Conservation (phyloP, 2,329 filamentous ascomycete species). For the Cryphonectria naterciae region DNA sequence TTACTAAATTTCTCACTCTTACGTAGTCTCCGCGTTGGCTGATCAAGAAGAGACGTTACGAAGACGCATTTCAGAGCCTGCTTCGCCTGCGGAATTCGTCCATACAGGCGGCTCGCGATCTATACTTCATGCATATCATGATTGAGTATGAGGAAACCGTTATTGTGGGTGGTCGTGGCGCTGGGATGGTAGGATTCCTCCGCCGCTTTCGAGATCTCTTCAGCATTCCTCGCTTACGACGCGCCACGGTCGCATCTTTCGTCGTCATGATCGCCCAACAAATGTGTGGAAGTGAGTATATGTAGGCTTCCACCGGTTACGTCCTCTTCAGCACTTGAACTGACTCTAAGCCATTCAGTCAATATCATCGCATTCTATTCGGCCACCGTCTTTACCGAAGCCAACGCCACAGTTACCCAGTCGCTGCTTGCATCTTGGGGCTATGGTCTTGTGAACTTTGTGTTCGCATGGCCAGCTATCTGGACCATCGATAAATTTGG, state of each 20-base stretch:
- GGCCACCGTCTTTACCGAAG: slow-evolving; percentile 49
- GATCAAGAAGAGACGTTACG: slow-evolving; percentile 53
- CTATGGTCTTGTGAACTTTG: slow-evolving; percentile 51
- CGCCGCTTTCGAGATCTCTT: slow-evolving; percentile 42
- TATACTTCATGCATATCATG: slow-evolving; percentile 52
- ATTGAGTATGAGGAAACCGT: slow-evolving; percentile 41
- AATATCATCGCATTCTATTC: slow-evolving; percentile 44
- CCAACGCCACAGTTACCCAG: slow-evolving; percentile 43
- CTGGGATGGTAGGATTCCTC: background rate
- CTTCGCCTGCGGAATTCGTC: slow-evolving; percentile 50
- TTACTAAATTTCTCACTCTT: background rate
- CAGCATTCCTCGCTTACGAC: slow-evolving; percentile 42
- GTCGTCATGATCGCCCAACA: slow-evolving; percentile 45
- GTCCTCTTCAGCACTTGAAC: background rate
- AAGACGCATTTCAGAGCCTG: slow-evolving; percentile 50
- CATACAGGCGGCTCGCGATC: slow-evolving; percentile 54
- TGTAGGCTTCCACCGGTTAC: background rate
- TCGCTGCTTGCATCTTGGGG: slow-evolving; percentile 48
- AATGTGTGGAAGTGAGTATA: slow-evolving; percentile 36
- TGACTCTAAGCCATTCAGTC: background rate
- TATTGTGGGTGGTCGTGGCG: slow-evolving; percentile 20
- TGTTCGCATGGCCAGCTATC: slow-evolving; percentile 10
- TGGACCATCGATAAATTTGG: slow-evolving; percentile 63
- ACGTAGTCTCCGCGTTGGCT: slow-evolving; percentile 56
- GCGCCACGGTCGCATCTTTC: slow-evolving; percentile 43